Evolutionary conservation across 2,329 filamentous ascomycete species (phyloP), one percentile per base, ranked within the genome.

Genomic region (Phyllosticta ampelicida): DNA sequence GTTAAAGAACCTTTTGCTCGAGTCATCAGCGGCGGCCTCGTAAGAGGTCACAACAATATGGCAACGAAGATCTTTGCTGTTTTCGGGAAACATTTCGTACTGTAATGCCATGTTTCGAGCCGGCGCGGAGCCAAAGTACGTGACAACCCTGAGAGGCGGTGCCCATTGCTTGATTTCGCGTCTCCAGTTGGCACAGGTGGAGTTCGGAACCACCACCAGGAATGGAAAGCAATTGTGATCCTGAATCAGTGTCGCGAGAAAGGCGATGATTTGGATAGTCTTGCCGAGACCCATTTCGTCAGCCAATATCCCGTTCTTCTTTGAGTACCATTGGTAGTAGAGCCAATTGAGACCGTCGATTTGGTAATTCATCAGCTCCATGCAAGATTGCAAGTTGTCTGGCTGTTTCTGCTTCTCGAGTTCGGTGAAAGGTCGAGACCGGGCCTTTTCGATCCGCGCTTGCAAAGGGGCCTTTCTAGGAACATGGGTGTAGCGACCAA

Each of bases 211-310:
- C 1, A 96, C 90, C 2, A 97, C 80, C 16, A 99, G 78, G 68
- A 96, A 97, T 0, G 94, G 94, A 81, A 88, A 97, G 71, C 90
- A 94, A 67, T 82, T 77, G 66, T 83, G 79, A 30, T 78, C 74
- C 62, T 75, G 73, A 3, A 78, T 70, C 44, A 97, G 74, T 0
- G 86, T 85, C 1, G 88, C 84, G 61, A 97, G 80, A 62, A 96
- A 82, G 2, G 86, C 83, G 61, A 97, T 87, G 55, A 96, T 85
- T 69, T 99, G 94, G 29, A 99, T 89, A 0, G 94, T 99, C 75
- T 99, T 99, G 29, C 94, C 94, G 1, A 99, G 81, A 48, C 94
- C 94, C 94, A 99, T 99, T 69, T 99, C 94, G 68, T 99, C 94
- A 0, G 94, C 94, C 6, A 97, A 80, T 60, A 97, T 92, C 26